Base-by-base conservation (phyloP, 345 rosid genomes). In the Eucalyptus marginata region DNA sequence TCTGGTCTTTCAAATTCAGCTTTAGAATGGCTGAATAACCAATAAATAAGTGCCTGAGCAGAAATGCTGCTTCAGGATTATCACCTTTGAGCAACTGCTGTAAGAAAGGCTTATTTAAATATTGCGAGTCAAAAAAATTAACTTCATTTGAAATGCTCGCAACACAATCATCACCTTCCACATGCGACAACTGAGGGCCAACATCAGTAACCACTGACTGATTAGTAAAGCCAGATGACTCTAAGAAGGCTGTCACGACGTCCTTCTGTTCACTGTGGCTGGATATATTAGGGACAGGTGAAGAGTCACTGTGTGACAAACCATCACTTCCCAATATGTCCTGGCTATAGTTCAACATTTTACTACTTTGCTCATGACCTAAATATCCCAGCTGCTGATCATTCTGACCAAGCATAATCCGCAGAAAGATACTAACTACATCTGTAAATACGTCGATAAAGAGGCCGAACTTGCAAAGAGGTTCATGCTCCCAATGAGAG, bases 41-140 rank as follows among this genome's bases (percentile, higher is more conserved):
- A 91, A 96, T 90, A 86, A 94, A 93, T 47, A 96, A 94, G 88
- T 94, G 98, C 92, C 99, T 95, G 91, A 98, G 93, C 62, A 92
- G 93, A 90, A 92, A 90, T 76, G 95, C 97, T 44, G 88, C 93
- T 86, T 95, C 94, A 76, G 91, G 94, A 89, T 92, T 91, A 90
- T 92, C 91, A 54, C 96, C 99, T 91, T 93, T 91, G 36, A 97
- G 88, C 90, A 95, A 91, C 90, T 90, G 89, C 91, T 54, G 93
- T 89, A 97, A 90, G 49, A 94, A 86, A 86, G 90, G 62, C 91
- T 54, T 94, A 89, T 91, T 93, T 87, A 91, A 87, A 87, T 89
- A 46, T 47, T 87, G 89, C 88, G 89, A 88, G 90, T 92, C 89
- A 86, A 86, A 64, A 29, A 91, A 89, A 88, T 91, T 92, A 88